Evolutionary conservation across 179 eudicot species (phyloP), one percentile per base, ranked within the genome.

Genomic region (Silene noctiflora): DNA sequence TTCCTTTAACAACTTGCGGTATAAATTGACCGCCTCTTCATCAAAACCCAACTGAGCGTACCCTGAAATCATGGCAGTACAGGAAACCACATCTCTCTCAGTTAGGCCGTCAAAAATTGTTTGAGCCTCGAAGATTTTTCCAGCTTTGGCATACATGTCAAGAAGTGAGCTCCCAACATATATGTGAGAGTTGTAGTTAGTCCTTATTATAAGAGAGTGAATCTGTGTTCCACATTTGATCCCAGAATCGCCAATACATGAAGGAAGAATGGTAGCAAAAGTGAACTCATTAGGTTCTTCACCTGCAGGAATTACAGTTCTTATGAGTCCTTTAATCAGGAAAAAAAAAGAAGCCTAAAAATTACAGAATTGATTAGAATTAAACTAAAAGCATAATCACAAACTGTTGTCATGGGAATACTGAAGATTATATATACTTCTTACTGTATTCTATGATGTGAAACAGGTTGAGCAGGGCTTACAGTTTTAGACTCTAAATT

Each of bases 161-260:
- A 93, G 97, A 76, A 93, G 95, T 61, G 98, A 93, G 86, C 98
- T 88, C 35, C 98, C 97, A 35, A 91, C 98, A 73, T 78, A 91
- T 66, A 89, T 79, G 79, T 93, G 91, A 79, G 87, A 84, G 59
- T 90, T 93, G 63, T 83, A 86, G 31, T 77, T 83, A 73, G 55
- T 78, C 81, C 82, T 93, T 22, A 88, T 77, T 76, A 85, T 53
- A 61, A 84, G 91, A 76, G 86, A 87, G 70, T 93, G 98, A 42
- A 93, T 84, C 77, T 93, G 98, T 76, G 76, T 91, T 76, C 98
- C 98, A 73, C 72, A 72, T 7, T 78, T 73, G n/a, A 82, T 44
- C 53, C 85, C 89, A 75, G 25, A 76, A 62, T 55, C 80, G 25
- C 97, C 87, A 31, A 84, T 81, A 78, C 95, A 91, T 25, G 87